A percentile compares a stretch with the other conserved stretches of the same genome.
Conservation (phyloP, 2,329 filamentous ascomycete genomes). For the Sporothrix inflata region DNA sequence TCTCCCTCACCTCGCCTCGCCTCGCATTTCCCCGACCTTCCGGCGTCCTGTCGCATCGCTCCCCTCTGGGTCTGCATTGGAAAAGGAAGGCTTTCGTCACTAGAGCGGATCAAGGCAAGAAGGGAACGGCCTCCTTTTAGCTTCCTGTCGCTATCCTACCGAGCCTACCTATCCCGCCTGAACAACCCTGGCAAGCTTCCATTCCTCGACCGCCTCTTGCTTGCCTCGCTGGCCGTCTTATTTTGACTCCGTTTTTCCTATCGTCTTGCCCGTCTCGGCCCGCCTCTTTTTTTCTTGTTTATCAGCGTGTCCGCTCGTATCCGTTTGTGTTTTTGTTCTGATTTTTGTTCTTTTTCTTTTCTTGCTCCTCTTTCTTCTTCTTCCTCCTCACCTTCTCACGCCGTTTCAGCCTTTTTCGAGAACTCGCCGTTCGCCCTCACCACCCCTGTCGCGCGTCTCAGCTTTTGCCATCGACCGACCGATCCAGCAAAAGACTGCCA, state of each 20-base stretch:
- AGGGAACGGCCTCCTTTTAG: neutral
- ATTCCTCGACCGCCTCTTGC: conserved; percentile 7
- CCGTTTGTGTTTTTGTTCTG: neutral
- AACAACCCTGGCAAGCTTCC: conserved; percentile 17
- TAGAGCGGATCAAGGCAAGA: neutral
- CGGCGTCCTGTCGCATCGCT: neutral
- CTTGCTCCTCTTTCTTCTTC: neutral
- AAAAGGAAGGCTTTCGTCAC: conserved; percentile 4
- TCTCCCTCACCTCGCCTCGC: neutral
- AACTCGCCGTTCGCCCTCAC: neutral
- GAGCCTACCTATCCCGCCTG: neutral
- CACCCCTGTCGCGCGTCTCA: conserved; percentile 6
- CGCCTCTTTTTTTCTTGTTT: neutral
- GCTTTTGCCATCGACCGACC: conserved; percentile 8
- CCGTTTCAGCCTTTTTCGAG: conserved; percentile 15
- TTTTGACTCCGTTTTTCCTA: neutral
- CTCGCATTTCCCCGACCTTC: conserved; percentile 3
- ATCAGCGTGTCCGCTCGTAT: neutral
- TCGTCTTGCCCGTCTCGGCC: neutral
- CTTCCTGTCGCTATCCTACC: neutral
- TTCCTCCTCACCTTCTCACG: neutral
- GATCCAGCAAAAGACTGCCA: neutral
- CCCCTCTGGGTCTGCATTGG: neutral
- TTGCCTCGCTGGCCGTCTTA: neutral
- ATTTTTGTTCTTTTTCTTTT: neutral